These are phyloP conservation scores for Furcasterigmium furcatum DNA, from an alignment of 2,329 filamentous ascomycete genomes.

Conservation along the genomic window DNA sequence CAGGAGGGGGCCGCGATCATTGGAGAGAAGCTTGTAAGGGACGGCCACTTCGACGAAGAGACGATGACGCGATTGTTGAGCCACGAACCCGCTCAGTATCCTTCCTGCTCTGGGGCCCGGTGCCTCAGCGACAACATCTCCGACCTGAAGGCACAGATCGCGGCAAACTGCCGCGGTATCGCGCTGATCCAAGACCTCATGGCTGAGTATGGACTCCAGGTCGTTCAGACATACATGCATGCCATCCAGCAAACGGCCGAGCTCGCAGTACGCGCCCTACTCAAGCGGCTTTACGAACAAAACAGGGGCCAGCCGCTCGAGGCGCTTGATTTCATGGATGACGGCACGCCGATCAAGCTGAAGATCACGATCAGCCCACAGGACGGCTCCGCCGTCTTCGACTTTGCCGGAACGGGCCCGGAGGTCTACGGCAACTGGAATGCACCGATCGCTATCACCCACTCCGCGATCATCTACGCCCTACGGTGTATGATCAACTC, in stretches of 20 bases:
- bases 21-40: constrained; percentile 68
- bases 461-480: constrained; percentile 47
- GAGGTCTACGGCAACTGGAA: constrained; percentile 32
- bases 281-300: constrained; percentile 41
- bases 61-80: constrained; percentile 61
- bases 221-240: constrained; percentile 58
- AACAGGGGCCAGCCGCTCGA: constrained; percentile 68
- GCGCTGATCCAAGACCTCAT: constrained; percentile 72
- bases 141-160: constrained; percentile 72
- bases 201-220: constrained; percentile 73
- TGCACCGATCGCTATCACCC: constrained; percentile 23
- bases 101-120: constrained; percentile 66
- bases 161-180: constrained; percentile 73
- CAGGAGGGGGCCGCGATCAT: constrained; percentile 65
- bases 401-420: constrained; percentile 47
- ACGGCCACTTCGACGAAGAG: constrained; percentile 75
- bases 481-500: constrained; percentile 76
- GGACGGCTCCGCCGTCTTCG: constrained; percentile 63
- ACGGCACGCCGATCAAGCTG: constrained; percentile 32
- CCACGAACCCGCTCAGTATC: constrained; percentile 58
- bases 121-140: constrained; percentile 74
- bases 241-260: constrained; percentile 12
- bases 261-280: constrained; percentile 9
- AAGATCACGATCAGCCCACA: constrained; percentile 54
- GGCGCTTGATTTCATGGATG: constrained; percentile 73